Base-by-base conservation (phyloP, 768 basidiomycete genomes). In the Udeniomyces megalosporus region DNA sequence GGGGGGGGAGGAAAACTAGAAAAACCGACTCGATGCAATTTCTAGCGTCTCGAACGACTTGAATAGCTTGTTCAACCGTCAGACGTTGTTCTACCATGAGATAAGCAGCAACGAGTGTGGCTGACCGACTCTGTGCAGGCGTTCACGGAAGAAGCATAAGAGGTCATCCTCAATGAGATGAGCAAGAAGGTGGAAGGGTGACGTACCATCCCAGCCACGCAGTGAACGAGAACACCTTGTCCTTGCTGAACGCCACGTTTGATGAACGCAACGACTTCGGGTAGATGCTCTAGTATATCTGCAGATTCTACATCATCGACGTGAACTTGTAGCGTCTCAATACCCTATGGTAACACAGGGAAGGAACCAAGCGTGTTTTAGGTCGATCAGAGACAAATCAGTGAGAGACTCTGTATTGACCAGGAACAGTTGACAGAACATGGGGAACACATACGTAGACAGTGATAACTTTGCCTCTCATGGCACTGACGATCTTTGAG, bases 101-200 rank as follows among this genome's bases (percentile, higher is more conserved):
- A 69, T 89, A 95, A 4, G 90, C 91, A 2, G 88, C 83, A 7
- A 86, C 84, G 51, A 93, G 82, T 2, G 87, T 85, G 7, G 84
- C 82, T 66, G 88, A 90, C 26, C 91, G 81, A 69, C 86, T 86
- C 88, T 29, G 1, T 47, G n/a, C 53, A 26, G 29, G 26, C n/a
- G 29, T 24, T 14, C 24, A 17, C 20, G 20, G 51, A 22, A 14
- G 31, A 0, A 7, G 15, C n/a, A 10, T 3, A 28, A 34, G 29
- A 32, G 15, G 29, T 35, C 47, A 55, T 45, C 46, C 34, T 29
- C 15, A 28, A 15, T 56, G 3, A 28, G n/a, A 8, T n/a, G 5
- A 12, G 11, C 20, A 24, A 38, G 35, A 22, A 42, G 32, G n/a
- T 4, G 35, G n/a, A 24, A 1, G 22, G 15, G 35, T 17, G 4